A percentile compares a stretch with the other conserved stretches of the same genome.
Evolutionary conservation across 2,329 filamentous ascomycete species (phyloP).

Genomic region (Claviceps purpurea): DNA sequence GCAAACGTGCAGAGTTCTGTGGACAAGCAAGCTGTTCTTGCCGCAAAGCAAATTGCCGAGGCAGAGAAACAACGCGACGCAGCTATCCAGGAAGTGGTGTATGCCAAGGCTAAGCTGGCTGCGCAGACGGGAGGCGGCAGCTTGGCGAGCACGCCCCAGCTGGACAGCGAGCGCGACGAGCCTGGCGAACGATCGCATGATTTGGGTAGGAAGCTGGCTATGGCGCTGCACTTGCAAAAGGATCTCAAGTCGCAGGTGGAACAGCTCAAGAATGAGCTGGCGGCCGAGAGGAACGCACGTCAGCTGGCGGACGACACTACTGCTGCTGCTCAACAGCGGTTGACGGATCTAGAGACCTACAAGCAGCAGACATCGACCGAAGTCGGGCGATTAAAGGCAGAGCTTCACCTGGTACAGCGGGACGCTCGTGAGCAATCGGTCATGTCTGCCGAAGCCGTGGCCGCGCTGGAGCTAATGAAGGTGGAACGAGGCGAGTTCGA

Average conservation of each 20-base stretch:
- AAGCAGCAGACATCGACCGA: slow-evolving; percentile 75
- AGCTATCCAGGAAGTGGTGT: slow-evolving; percentile 88
- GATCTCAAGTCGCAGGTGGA: slow-evolving; percentile 72
- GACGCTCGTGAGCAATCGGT: slow-evolving; percentile 70
- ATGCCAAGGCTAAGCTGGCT: slow-evolving; percentile 84
- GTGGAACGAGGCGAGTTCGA: slow-evolving; percentile 77
- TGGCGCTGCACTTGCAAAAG: slow-evolving; percentile 62
- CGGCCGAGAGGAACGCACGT: slow-evolving; percentile 67
- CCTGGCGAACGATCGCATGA: slow-evolving; percentile 47
- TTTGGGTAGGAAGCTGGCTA: slow-evolving; percentile 70
- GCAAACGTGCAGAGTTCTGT: slow-evolving; percentile 81
- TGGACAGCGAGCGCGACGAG: slow-evolving; percentile 47
- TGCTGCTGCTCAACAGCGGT: slow-evolving; percentile 67
- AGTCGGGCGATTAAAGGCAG: slow-evolving; percentile 70
- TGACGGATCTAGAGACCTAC: slow-evolving; percentile 71
- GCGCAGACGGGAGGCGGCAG: slow-evolving; percentile 58
- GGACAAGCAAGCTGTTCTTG: slow-evolving; percentile 72
- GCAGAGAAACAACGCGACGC: slow-evolving; percentile 89
- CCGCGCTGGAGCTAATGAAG: slow-evolving; percentile 59
- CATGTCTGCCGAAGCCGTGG: slow-evolving; percentile 61
- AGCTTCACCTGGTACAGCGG: slow-evolving; percentile 68
- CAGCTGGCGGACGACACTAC: slow-evolving; percentile 81
- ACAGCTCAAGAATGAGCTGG: slow-evolving; percentile 53
- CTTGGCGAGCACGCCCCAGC: slow-evolving; percentile 44
- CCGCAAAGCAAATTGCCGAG: slow-evolving; percentile 82